Conservation (phyloP, 345 rosid genomes). For the Mangifera indica region DNA sequence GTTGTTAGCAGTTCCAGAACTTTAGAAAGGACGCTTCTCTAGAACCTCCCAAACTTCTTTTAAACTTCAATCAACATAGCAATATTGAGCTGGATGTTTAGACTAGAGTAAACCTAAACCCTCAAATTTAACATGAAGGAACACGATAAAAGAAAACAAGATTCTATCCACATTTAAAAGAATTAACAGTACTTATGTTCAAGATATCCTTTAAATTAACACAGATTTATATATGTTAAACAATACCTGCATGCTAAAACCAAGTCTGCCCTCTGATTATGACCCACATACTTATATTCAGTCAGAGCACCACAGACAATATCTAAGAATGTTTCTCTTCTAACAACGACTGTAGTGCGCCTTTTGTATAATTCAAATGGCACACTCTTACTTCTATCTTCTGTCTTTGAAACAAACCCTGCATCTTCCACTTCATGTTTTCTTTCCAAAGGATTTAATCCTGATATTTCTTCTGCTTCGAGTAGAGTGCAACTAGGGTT, state of each 20-base stretch:
- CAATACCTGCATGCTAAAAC: conserved; percentile 92
- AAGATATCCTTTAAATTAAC: background rate
- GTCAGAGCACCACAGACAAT: conserved; percentile 78
- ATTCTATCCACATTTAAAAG: background rate
- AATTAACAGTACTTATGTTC: background rate
- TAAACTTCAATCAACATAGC: background rate
- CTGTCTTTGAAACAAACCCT: conserved; percentile 30
- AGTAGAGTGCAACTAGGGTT: conserved; percentile 34
- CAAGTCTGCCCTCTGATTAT: conserved; percentile 93
- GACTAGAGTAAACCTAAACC: background rate
- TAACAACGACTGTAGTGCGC: conserved; percentile 75
- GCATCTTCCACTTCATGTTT: conserved; percentile 37
- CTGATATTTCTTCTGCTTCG: conserved; percentile 38
- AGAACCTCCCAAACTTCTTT: conserved; percentile 1
- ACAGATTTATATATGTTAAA: background rate
- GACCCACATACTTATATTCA: conserved; percentile 93
- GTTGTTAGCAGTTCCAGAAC: background rate
- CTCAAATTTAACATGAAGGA: background rate
- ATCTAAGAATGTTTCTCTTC: conserved; percentile 65
- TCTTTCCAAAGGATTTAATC: conserved; percentile 28
- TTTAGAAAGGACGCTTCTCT: conserved; percentile 2
- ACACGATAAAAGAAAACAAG: background rate
- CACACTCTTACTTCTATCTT: conserved; percentile 38
- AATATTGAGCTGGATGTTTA: background rate
- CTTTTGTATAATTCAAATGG: conserved; percentile 88